Percentiles rank a stretch among this genome's conserved stretches.
phyloP scores from a whole-genome alignment of 768 basidiomycete species.

The Podaxis sp. region DNA sequence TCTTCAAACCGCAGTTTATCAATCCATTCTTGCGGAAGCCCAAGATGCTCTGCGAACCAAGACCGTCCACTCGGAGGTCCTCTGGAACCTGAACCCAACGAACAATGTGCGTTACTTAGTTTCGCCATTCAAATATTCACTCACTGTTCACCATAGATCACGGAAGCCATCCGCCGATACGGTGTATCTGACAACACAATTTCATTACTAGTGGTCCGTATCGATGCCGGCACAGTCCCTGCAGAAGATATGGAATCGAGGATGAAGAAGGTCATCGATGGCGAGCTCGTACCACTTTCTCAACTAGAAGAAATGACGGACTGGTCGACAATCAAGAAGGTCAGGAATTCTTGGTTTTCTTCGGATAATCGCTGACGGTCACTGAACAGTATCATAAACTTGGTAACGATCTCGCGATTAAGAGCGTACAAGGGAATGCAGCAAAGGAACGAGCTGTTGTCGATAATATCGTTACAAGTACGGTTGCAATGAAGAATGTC shows the following conservation, averaged over 20 bases:
- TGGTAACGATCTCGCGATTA: conserved; percentile 47
- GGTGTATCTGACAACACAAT: conserved; percentile 71
- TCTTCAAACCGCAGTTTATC: conserved; percentile 80
- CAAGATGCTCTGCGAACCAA: conserved; percentile 50
- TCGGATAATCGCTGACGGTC: background rate
- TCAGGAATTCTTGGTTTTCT: conserved; percentile 27
- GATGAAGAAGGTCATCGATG: conserved; percentile 62
- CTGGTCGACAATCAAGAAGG: conserved; percentile 77
- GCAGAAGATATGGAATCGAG: conserved; percentile 42
- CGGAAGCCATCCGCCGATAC: conserved; percentile 83
- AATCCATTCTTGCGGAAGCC: conserved; percentile 70
- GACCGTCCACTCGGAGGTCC: conserved; percentile 86
- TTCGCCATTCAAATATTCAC: background rate
- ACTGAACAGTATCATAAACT: conserved; percentile 68
- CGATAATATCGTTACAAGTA: conserved; percentile 71
- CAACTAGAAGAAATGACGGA: conserved; percentile 54
- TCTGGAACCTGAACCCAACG: conserved; percentile 85
- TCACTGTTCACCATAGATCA: conserved; percentile 54
- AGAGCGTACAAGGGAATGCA: conserved; percentile 31
- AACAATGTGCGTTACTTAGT: conserved; percentile 59
- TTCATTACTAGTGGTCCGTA: conserved; percentile 70
- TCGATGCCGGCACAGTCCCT: conserved; percentile 41
- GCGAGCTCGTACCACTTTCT: conserved; percentile 49
- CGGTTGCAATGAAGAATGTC: conserved; percentile 82
- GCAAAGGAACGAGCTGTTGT: conserved; percentile 41